A percentile compares a stretch with the other conserved stretches of the same genome.
phyloP scores from a whole-genome alignment of 2,329 filamentous ascomycete genomes.

The Clonostachys rhizophaga region DNA sequence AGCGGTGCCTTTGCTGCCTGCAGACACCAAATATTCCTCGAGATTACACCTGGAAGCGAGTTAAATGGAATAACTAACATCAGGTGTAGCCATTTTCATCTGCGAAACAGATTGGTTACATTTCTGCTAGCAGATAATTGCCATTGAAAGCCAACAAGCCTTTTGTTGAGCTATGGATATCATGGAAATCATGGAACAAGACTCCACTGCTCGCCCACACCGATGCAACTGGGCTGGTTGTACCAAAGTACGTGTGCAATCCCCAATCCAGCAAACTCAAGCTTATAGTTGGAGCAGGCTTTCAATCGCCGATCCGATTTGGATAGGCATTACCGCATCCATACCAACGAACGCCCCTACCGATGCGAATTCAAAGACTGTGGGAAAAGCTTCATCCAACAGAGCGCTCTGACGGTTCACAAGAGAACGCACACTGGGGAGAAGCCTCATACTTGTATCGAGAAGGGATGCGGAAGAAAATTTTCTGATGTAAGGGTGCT shows the following conservation, averaged over 20 bases:
- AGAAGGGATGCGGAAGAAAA: conserved; percentile 60
- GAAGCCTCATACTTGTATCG: conserved; percentile 66
- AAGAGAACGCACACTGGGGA: conserved; percentile 68
- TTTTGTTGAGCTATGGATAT: conserved; percentile 45
- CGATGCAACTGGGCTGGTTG: conserved; percentile 60
- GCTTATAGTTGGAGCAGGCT: conserved; percentile 37
- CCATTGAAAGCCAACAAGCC: too few relatives aligned
- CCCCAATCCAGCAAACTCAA: background rate
- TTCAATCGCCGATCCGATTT: conserved; percentile 71
- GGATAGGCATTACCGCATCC: conserved; percentile 66
- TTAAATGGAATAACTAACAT: too few relatives aligned
- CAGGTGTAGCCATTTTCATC: too few relatives aligned
- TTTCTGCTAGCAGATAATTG: too few relatives aligned
- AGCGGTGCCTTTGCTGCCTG: too few relatives aligned
- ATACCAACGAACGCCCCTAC: conserved; percentile 67
- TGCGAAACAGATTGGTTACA: too few relatives aligned
- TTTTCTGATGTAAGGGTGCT: conserved; percentile 60
- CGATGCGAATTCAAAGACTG: conserved; percentile 56
- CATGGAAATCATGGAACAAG: conserved; percentile 60
- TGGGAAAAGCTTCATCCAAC: conserved; percentile 68
- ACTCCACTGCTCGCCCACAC: conserved; percentile 57
- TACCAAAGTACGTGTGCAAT: conserved; percentile 45
- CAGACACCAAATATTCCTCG: too few relatives aligned
- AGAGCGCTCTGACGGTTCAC: conserved; percentile 66
- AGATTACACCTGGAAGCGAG: too few relatives aligned